Evolutionary conservation across 441 rosid species (phyloP), one percentile per base, ranked within the genome.

Genomic region (Corymbia calophylla): DNA sequence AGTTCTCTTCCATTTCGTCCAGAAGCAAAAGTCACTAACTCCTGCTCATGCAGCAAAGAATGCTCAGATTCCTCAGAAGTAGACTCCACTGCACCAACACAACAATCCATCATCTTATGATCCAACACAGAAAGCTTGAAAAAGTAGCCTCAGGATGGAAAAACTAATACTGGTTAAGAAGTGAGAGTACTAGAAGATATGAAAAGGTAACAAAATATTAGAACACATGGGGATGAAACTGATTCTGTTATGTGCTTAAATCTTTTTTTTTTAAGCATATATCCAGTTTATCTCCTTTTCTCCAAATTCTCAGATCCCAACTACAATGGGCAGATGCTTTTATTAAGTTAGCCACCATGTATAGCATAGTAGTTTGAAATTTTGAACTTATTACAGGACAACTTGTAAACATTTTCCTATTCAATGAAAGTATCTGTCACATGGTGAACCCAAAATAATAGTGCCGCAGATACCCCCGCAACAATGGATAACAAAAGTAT

Each of bases 31-130:
- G 93, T 92, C 86, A 90, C 84, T 92, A 95, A 87, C 91, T 96
- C 97, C 91, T 95, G 97, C 32, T 90, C 93, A 54, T 88, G 93
- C 55, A 91, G 82, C 77, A 88, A 49, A 70, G 96, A 91, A 86
- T 91, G 88, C 90, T 91, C 93, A 4, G 94, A 92, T 91, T 93
- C 96, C 87, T 92, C 91, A 53, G 94, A 90, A 92, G 94, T 88
- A 91, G 92, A 91, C 23, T 95, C 98, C 92, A 93, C 97, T 94
- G 94, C 92, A 92, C 91, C 47, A 90, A 86, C 47, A 86, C 44
- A 60, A 60, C 48, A 86, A 55, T 86, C 10, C 60, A 55, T 39
- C 88, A 86, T 86, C 62, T 39, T 49, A 39, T 39, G 49, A 73
- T 73, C n/a, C 2, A 1, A 73, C 51, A 39, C 84, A 73, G 84